Evolutionary conservation across 805 yeast genomes (phyloP).

Genomic region (Starmerella bombi): DNA sequence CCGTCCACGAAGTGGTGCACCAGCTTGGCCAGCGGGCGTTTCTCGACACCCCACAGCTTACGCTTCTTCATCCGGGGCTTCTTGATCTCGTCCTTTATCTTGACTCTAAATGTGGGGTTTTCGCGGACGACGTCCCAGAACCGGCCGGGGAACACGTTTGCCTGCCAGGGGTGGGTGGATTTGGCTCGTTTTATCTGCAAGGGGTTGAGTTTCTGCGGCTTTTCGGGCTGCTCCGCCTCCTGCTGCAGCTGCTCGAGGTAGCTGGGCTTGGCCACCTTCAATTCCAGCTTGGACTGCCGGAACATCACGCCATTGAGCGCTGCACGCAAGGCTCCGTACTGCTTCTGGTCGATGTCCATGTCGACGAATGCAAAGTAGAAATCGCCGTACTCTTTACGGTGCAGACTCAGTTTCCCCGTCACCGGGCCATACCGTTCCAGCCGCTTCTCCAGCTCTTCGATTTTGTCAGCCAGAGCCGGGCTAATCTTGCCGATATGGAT

Average conservation of each 20-base stretch:
- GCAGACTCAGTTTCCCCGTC: slow-evolving; percentile 36
- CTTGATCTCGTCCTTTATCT: slow-evolving; percentile 40
- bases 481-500: slow-evolving; percentile 64
- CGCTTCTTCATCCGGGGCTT: slow-evolving; percentile 53
- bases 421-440: slow-evolving; percentile 51
- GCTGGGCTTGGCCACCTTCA: slow-evolving; percentile 46
- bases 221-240: slow-evolving; percentile 32
- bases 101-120: slow-evolving; percentile 49
- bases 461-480: slow-evolving; percentile 34
- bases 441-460: slow-evolving; percentile 39
- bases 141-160: slow-evolving; percentile 43
- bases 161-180: slow-evolving; percentile 25
- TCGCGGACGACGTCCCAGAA: slow-evolving; percentile 40
- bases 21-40: slow-evolving; percentile 38
- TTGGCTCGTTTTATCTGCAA: slow-evolving; percentile 27
- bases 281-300: slow-evolving; percentile 54
- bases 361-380: slow-evolving; percentile 55
- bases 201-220: slow-evolving; percentile 25
- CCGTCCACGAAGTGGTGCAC: slow-evolving; percentile 50
- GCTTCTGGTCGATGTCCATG: slow-evolving; percentile 37
- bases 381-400: slow-evolving; percentile 41
- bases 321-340: slow-evolving; percentile 38
- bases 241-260: slow-evolving; percentile 39
- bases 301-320: slow-evolving; percentile 59
- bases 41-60: slow-evolving; percentile 85